Conservation (phyloP, 139 green algal species). For the Astrephomene gubernaculifera region DNA sequence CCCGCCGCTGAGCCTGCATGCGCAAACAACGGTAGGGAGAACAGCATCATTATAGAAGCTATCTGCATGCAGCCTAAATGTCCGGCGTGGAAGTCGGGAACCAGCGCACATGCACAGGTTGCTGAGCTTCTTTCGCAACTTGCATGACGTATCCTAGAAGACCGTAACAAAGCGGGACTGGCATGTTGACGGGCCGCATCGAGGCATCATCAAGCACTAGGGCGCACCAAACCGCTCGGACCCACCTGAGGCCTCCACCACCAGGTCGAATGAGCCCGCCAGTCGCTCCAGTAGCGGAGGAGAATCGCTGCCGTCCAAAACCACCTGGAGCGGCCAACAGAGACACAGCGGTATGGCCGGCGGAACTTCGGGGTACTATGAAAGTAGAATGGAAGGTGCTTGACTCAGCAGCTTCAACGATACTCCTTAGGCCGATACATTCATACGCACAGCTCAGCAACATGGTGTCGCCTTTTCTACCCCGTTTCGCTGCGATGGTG, state of each 20-base stretch:
- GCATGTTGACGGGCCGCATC: no score
- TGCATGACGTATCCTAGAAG: background rate
- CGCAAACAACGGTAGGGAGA: background rate
- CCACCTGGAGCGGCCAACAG: background rate
- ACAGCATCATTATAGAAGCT: background rate
- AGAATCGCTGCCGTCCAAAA: constrained; percentile 14
- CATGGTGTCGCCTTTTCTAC: background rate
- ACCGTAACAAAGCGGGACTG: no score
- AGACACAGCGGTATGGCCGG: background rate
- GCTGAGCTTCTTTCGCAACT: background rate
- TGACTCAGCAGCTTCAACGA: background rate
- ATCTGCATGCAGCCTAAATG: background rate
- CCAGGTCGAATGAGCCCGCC: constrained; percentile 61
- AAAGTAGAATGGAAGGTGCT: background rate
- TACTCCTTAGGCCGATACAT: background rate
- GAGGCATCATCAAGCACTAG: no score
- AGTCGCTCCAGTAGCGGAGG: constrained; percentile 12
- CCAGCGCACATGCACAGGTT: background rate
- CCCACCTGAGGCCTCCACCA: constrained; percentile 69
- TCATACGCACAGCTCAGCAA: background rate
- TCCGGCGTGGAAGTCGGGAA: background rate
- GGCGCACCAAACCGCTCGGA: no score
- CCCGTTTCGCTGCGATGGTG: background rate
- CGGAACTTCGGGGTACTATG: background rate
- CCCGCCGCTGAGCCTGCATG: constrained; percentile 56